These are phyloP conservation scores for Hippophae rhamnoides DNA, from an alignment of 306 rosid species.

Conservation along the genomic window DNA sequence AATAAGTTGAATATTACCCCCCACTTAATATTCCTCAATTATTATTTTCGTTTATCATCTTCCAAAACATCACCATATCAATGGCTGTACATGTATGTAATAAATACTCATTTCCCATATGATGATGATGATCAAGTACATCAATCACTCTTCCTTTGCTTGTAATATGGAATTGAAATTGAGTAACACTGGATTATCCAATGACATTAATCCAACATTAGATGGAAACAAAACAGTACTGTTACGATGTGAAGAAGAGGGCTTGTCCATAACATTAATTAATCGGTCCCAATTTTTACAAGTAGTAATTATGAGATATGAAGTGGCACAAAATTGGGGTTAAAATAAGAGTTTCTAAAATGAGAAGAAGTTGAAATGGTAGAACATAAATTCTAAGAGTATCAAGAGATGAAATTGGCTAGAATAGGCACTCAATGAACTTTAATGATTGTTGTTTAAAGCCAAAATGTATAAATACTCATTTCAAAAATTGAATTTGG, in stretches of 20 bases:
- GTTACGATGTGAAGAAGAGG: constrained; percentile 10
- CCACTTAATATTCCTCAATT: constrained; percentile 23
- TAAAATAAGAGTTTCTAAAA: constrained; percentile 45
- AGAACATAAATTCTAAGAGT: constrained; percentile 81
- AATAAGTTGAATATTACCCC: constrained; percentile 17
- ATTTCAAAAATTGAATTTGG: too few relatives aligned
- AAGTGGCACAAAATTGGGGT: constrained; percentile 32
- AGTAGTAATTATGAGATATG: constrained; percentile 26
- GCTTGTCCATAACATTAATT: constrained; percentile 30
- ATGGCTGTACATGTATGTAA: constrained; percentile 48
- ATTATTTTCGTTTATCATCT: constrained; percentile 35
- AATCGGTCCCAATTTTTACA: constrained; percentile 36
- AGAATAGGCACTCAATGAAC: constrained; percentile 27
- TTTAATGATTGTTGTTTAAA: too few relatives aligned
- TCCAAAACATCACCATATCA: constrained; percentile 61
- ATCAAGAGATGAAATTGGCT: constrained; percentile 73
- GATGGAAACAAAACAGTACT: constrained; percentile 27
- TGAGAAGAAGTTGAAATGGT: constrained; percentile 81
- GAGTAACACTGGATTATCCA: constrained; percentile 31
- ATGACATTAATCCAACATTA: constrained; percentile 10
- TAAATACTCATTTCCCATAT: constrained; percentile 42
- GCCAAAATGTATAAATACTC: too few relatives aligned
- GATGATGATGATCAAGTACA: constrained; percentile 39
- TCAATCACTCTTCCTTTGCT: constrained; percentile 48
- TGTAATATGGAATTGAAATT: constrained; percentile 46